A percentile compares a stretch with the other conserved stretches of the same genome.
These are phyloP conservation scores for Aspergillus neoniger DNA, from an alignment of 2,329 filamentous ascomycete species.

Conservation along the genomic window DNA sequence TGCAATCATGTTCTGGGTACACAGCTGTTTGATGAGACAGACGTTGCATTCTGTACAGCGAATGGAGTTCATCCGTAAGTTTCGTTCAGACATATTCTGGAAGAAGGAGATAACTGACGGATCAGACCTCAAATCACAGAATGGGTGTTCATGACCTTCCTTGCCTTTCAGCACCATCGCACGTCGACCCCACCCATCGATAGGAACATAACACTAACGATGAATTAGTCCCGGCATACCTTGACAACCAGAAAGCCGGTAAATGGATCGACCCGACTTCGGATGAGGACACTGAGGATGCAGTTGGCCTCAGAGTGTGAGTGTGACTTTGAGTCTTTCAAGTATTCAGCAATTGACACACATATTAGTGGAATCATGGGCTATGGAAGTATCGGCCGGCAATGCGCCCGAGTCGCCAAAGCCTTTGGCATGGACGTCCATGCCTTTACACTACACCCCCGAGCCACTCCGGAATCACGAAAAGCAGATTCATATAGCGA, in stretches of 20 bases:
- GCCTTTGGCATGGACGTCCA: constrained; percentile 5
- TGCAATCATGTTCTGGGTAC: constrained; percentile 1
- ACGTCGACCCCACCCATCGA: background rate
- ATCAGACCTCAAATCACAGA: constrained; percentile 6
- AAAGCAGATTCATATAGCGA: background rate
- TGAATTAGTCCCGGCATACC: background rate
- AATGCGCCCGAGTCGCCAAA: constrained; percentile 2
- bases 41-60: constrained; percentile 4
- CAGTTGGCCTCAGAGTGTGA: constrained; percentile 4
- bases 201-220: background rate
- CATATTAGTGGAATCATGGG: background rate
- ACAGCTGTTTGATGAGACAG: background rate
- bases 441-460: constrained; percentile 2
- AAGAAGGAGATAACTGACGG: background rate
- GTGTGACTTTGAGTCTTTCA: background rate
- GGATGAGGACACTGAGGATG: constrained; percentile 3
- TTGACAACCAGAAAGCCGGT: background rate
- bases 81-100: rapidly evolving
- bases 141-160: constrained; percentile 8
- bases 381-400: constrained; percentile 5
- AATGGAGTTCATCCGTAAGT: constrained; percentile 7
- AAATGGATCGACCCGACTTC: background rate
- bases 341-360: background rate
- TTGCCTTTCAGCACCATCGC: constrained; percentile 3
- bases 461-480: background rate